These are phyloP conservation scores for Cerrena zonata DNA, from an alignment of 1,284 basidiomycete genomes.

Conservation along the genomic window DNA sequence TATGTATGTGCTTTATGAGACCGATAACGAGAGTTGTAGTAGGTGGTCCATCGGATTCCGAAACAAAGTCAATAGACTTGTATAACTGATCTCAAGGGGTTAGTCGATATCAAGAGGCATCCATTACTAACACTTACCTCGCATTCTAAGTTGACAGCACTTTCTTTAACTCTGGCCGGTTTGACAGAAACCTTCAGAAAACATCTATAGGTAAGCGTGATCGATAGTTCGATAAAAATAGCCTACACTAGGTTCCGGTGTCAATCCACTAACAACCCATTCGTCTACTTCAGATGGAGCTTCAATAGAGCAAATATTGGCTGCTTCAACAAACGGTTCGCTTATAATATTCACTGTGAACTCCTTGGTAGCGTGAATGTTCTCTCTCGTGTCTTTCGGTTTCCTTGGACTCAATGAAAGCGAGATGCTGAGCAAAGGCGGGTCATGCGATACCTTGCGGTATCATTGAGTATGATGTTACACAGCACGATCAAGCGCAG, in stretches of 20 bases:
- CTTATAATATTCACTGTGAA: conserved; percentile 77
- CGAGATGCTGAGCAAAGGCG: conserved; percentile 14
- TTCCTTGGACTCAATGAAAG: conserved; percentile 9
- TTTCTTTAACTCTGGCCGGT: conserved; percentile 66
- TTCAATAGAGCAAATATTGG: conserved; percentile 65
- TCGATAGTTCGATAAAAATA: too few species aligned
- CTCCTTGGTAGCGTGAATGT: conserved; percentile 61
- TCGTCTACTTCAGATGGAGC: conserved; percentile 62
- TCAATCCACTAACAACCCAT: conserved; percentile 71
- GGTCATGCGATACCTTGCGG: conserved; percentile 13
- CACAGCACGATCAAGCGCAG: background rate
- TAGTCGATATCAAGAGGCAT: background rate
- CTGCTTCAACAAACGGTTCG: conserved; percentile 68
- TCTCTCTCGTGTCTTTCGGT: conserved; percentile 60
- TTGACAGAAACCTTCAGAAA: conserved; percentile 36
- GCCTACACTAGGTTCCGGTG: conserved; percentile 50
- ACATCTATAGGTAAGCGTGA: background rate
- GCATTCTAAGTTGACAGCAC: conserved; percentile 70
- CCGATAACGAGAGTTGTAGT: conserved; percentile 61
- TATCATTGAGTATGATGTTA: background rate
- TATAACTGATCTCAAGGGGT: conserved; percentile 35
- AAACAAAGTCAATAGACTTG: conserved; percentile 50
- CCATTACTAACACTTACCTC: conserved; percentile 34
- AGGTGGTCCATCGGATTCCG: conserved; percentile 32
- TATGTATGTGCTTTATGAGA: conserved; percentile 58